phyloP scores from a whole-genome alignment of 2,329 filamentous ascomycete genomes.

The Coniosporium uncinatum region DNA sequence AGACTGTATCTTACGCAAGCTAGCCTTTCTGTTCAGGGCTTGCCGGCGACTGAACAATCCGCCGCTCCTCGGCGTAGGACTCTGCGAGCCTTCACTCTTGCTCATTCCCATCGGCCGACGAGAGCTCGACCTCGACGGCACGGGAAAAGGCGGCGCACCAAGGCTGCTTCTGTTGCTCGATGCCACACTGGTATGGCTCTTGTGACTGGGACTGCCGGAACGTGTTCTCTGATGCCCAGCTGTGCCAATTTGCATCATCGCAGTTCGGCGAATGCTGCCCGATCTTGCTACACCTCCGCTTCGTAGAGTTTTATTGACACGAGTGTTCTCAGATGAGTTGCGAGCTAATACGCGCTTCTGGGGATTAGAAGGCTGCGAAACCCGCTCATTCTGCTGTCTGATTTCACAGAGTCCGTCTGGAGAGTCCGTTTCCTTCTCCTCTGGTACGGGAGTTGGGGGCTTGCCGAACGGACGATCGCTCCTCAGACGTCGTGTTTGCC shows the following conservation, averaged over 20 bases:
- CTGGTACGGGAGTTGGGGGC: slow-evolving; percentile 32
- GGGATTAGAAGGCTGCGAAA: background rate
- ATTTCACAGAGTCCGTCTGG: background rate
- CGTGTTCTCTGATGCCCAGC: slow-evolving; percentile 60
- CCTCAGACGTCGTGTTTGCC: slow-evolving; percentile 28
- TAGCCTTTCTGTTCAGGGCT: slow-evolving; percentile 48
- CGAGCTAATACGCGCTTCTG: background rate
- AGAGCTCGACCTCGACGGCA: slow-evolving; percentile 85
- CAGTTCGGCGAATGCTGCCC: slow-evolving; percentile 68
- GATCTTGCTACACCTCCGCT: slow-evolving; percentile 18
- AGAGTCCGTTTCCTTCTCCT: slow-evolving; percentile 28
- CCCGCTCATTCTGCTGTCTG: background rate
- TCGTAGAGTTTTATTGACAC: background rate
- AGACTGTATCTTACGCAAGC: slow-evolving; percentile 79
- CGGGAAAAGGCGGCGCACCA: slow-evolving; percentile 74
- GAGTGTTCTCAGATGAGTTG: slow-evolving; percentile 22
- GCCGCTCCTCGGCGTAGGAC: slow-evolving; percentile 58
- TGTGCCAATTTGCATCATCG: slow-evolving; percentile 76
- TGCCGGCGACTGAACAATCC: slow-evolving; percentile 22
- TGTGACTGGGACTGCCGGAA: slow-evolving; percentile 58
- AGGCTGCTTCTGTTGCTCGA: slow-evolving; percentile 23
- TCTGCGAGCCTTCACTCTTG: slow-evolving; percentile 71
- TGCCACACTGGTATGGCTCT: slow-evolving; percentile 42
- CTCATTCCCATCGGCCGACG: slow-evolving; percentile 59
- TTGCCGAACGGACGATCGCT: slow-evolving; percentile 23